phyloP scores from a whole-genome alignment of 225 moss, liverwort and hornwort species.

The Neckera pumila region DNA sequence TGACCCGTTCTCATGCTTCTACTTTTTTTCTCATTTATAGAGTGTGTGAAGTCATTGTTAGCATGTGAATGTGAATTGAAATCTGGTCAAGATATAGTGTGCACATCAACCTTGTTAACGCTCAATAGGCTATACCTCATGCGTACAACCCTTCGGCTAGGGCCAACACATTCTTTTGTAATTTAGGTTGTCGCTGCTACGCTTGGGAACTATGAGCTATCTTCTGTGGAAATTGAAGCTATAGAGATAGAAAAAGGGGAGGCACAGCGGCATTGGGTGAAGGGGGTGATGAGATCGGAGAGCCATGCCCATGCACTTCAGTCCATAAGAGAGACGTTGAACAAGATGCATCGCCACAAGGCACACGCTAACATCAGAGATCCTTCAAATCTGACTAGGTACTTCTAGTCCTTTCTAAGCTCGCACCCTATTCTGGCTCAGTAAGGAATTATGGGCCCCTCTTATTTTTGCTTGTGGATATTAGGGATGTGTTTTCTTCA shows the following conservation, averaged over 20 bases:
- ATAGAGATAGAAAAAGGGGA: slow-evolving; percentile 45
- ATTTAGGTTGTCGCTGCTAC: slow-evolving; percentile 66
- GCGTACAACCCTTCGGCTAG: background rate
- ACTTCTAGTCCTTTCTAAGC: background rate
- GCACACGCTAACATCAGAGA: slow-evolving; percentile 37
- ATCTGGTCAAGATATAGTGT: background rate
- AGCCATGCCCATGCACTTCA: slow-evolving; percentile 58
- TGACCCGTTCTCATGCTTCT: background rate
- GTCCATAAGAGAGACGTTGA: slow-evolving; percentile 55
- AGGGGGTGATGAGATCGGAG: slow-evolving; percentile 64
- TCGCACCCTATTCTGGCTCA: background rate
- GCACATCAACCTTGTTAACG: background rate
- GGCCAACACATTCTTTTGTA: background rate
- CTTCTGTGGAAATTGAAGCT: slow-evolving; percentile 37
- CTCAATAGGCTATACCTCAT: background rate
- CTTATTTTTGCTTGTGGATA: background rate
- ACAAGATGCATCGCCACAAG: slow-evolving; percentile 51
- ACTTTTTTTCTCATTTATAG: background rate
- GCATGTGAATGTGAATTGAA: background rate
- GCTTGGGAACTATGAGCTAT: slow-evolving; percentile 73
- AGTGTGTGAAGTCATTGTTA: background rate
- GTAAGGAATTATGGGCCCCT: background rate
- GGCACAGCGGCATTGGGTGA: slow-evolving; percentile 53
- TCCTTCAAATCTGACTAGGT: slow-evolving; percentile 59
- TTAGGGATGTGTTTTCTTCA: background rate